Conservation (phyloP, 805 yeast genomes). For the Saturnispora bothae region DNA sequence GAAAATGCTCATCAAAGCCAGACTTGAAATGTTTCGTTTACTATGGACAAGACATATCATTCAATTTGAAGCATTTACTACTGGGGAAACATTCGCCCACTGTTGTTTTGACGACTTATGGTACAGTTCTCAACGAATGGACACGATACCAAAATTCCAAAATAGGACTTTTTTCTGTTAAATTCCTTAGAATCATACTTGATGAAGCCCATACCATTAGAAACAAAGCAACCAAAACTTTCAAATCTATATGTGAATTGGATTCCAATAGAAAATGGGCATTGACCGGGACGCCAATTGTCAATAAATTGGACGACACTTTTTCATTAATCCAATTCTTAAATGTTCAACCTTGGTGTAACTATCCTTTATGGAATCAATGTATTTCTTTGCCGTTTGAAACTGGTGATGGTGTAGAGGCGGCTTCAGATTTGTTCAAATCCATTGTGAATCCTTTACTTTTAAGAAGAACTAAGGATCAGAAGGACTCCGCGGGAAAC, state of each 20-base stretch:
- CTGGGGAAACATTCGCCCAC: constrained; percentile 45
- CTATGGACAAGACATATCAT: constrained; percentile 56
- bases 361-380: constrained; percentile 76
- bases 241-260: constrained; percentile 66
- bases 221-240: constrained; percentile 66
- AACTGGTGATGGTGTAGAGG: constrained; percentile 46
- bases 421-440: constrained; percentile 76
- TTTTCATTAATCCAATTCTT: constrained; percentile 68
- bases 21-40: constrained; percentile 45
- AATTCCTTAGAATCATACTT: constrained; percentile 57
- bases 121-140: constrained; percentile 75
- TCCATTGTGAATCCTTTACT: constrained; percentile 76
- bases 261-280: constrained; percentile 65
- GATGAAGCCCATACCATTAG: constrained; percentile 91
- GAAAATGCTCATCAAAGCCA: constrained; percentile 38
- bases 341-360: constrained; percentile 82
- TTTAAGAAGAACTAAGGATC: constrained; percentile 75
- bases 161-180: constrained; percentile 57
- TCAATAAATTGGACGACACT: constrained; percentile 78
- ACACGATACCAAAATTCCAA: constrained; percentile 26
- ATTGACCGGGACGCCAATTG: constrained; percentile 88
- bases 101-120: constrained; percentile 76
- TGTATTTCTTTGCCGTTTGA: constrained; percentile 80
- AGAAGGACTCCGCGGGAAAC: constrained; percentile 64
- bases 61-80: constrained; percentile 38